A percentile compares a stretch with the other conserved stretches of the same genome.
These are phyloP conservation scores for Saccharomycopsis fibuligera DNA, from an alignment of 805 yeast genomes.

Conservation along the genomic window DNA sequence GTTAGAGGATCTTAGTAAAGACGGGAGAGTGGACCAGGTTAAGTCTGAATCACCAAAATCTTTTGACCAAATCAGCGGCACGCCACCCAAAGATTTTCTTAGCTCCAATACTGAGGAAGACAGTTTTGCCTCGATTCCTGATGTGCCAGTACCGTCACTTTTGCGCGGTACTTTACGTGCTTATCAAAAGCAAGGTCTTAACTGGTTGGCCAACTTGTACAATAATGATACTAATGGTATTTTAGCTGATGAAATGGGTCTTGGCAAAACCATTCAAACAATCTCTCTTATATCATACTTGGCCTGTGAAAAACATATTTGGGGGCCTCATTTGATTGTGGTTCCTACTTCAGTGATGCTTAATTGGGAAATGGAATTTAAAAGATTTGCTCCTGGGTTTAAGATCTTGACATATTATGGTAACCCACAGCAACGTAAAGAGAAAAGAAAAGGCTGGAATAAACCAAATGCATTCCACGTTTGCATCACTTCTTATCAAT, in stretches of 20 bases:
- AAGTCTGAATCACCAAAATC: conserved; percentile 21
- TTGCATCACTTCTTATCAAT: conserved; percentile 93
- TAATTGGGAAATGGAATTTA: conserved; percentile 99
- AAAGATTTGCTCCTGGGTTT: conserved; percentile 96
- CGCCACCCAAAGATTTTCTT: too few relatives aligned
- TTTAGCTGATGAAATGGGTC: conserved; percentile 98
- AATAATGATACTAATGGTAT: conserved; percentile 93
- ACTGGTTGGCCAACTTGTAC: conserved; percentile 93
- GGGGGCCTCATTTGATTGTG: conserved; percentile 98
- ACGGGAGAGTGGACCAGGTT: conserved; percentile 1
- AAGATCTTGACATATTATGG: conserved; percentile 95
- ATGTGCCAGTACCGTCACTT: conserved; percentile 59
- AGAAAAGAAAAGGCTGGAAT: conserved; percentile 96
- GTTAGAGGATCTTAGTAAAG: not conserved
- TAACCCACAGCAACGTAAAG: conserved; percentile 92
- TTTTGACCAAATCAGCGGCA: conserved; percentile 22
- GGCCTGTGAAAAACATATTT: conserved; percentile 87
- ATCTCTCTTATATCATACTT: conserved; percentile 78
- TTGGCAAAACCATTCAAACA: conserved; percentile 95
- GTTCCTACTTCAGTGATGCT: conserved; percentile 97
- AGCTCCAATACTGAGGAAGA: too few relatives aligned
- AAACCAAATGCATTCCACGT: conserved; percentile 93
- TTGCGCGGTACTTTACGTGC: conserved; percentile 79
- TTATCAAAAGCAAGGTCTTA: conserved; percentile 92
- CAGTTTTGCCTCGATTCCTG: conserved; percentile 40